Evolutionary conservation across 306 rosid genomes (phyloP).

Genomic region (Inga leiocalycina): DNA sequence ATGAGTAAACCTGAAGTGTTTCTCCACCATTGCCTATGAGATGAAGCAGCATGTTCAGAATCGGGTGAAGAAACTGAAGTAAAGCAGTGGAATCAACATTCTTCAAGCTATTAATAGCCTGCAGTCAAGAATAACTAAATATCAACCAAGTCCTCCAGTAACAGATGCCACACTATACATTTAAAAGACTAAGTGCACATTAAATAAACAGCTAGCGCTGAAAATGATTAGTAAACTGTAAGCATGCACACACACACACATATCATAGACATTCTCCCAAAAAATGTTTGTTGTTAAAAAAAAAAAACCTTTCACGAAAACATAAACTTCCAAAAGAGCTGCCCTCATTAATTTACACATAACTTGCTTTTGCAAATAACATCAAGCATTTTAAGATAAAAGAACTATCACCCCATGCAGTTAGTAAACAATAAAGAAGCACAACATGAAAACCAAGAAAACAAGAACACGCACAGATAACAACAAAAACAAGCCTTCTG

Average conservation of each 20-base stretch:
- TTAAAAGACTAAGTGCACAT: background rate
- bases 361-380: too few relatives aligned
- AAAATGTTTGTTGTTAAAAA: too few relatives aligned
- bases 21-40: constrained; percentile 99
- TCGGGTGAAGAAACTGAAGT: constrained; percentile 99
- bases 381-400: too few relatives aligned
- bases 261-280: too few relatives aligned
- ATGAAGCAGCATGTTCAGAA: constrained; percentile 98
- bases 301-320: too few relatives aligned
- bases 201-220: constrained; percentile 13
- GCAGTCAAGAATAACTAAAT: constrained; percentile 36
- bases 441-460: too few relatives aligned
- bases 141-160: constrained; percentile 20
- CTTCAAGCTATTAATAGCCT: constrained; percentile 99
- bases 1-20: constrained; percentile 86
- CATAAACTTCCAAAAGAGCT: too few relatives aligned
- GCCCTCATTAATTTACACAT: too few relatives aligned
- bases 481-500: too few relatives aligned
- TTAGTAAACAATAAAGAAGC: too few relatives aligned
- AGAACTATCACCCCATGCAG: too few relatives aligned
- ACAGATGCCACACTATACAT: background rate
- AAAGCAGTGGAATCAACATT: constrained; percentile 98
- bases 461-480: too few relatives aligned
- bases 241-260: background rate
- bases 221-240: background rate